Evolutionary conservation across 2,329 filamentous ascomycete genomes (phyloP).

Genomic region (Exophiala sp.): DNA sequence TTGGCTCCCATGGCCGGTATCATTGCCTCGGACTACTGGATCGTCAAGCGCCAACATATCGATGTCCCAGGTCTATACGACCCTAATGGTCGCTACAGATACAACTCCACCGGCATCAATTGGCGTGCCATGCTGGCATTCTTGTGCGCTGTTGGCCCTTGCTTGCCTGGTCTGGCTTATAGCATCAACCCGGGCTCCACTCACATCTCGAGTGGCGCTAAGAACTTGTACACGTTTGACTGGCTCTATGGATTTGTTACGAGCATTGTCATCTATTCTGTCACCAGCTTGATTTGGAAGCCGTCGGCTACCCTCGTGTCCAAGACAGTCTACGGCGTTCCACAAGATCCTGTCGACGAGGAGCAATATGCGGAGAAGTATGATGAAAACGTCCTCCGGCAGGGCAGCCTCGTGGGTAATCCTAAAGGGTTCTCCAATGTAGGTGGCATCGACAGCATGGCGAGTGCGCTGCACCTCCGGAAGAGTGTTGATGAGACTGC

Average conservation of each 20-base stretch:
- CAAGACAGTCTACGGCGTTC: slow-evolving; percentile 22
- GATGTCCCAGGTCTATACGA: slow-evolving; percentile 26
- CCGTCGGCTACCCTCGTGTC: slow-evolving; percentile 14
- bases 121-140: slow-evolving; percentile 35
- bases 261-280: slow-evolving; percentile 55
- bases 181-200: slow-evolving; percentile 42
- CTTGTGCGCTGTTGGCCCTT: slow-evolving; percentile 16
- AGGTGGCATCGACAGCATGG: slow-evolving; percentile 20
- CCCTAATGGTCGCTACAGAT: slow-evolving; percentile 23
- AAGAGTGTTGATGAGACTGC: slow-evolving; percentile 20
- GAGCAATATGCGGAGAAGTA: slow-evolving; percentile 20
- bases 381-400: slow-evolving; percentile 19
- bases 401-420: slow-evolving; percentile 22
- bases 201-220: slow-evolving; percentile 41
- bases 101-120: slow-evolving; percentile 56
- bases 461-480: slow-evolving; percentile 12
- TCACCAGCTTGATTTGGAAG: slow-evolving; percentile 20
- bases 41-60: slow-evolving; percentile 23
- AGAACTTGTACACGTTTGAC: slow-evolving; percentile 61
- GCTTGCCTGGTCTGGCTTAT: slow-evolving; percentile 55
- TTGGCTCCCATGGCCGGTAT: slow-evolving; percentile 30
- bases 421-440: slow-evolving; percentile 22
- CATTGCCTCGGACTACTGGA: slow-evolving; percentile 28
- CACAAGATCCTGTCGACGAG: slow-evolving; percentile 11
- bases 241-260: slow-evolving; percentile 61